A percentile compares a stretch with the other conserved stretches of the same genome.
Evolutionary conservation across 768 basidiomycete species (phyloP).

Genomic region (Daedaleopsis nitida): DNA sequence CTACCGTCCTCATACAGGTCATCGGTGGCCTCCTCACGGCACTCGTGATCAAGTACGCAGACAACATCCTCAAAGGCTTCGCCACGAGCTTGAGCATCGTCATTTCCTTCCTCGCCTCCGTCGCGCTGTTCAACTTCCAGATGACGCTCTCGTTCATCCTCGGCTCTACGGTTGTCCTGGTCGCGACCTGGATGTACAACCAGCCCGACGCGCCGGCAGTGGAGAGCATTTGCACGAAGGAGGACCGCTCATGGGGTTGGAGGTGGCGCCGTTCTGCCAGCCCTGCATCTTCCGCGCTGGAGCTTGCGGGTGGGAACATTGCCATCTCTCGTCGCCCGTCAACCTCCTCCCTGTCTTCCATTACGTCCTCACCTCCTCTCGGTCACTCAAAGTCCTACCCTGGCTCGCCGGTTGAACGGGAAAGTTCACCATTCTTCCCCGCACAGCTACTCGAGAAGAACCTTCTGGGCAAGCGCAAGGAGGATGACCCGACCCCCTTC

Average conservation of each 20-base stretch:
- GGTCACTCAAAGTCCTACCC: conserved; percentile 24
- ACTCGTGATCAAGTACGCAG: conserved; percentile 91
- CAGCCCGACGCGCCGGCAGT: conserved; percentile 44
- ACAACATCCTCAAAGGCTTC: conserved; percentile 92
- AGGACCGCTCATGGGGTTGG: conserved; percentile 25
- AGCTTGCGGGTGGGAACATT: conserved; percentile 22
- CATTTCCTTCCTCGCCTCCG: conserved; percentile 90
- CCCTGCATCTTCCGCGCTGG: conserved; percentile 27
- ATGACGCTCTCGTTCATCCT: conserved; percentile 86
- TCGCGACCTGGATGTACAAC: conserved; percentile 93
- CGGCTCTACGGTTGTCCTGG: conserved; percentile 81
- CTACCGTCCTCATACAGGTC: conserved; percentile 85
- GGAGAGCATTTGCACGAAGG: conserved; percentile 15
- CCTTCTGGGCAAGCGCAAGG: conserved; percentile 23
- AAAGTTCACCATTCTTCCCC: conserved; percentile 20
- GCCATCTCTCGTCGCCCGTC: conserved; percentile 31
- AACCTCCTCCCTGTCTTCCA: conserved; percentile 30
- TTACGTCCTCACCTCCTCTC: conserved; percentile 19
- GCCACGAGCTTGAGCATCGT: conserved; percentile 94
- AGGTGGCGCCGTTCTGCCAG: conserved; percentile 19
- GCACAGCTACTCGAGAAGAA: conserved; percentile 27
- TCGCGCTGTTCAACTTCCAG: conserved; percentile 86
- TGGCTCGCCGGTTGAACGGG: conserved; percentile 28
- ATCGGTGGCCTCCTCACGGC: conserved; percentile 92
- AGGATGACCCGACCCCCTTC: conserved; percentile 21